Evolutionary conservation across 208 protist species (phyloP), one percentile per base, ranked within the genome.

Genomic region (Spongospora subterranea): DNA sequence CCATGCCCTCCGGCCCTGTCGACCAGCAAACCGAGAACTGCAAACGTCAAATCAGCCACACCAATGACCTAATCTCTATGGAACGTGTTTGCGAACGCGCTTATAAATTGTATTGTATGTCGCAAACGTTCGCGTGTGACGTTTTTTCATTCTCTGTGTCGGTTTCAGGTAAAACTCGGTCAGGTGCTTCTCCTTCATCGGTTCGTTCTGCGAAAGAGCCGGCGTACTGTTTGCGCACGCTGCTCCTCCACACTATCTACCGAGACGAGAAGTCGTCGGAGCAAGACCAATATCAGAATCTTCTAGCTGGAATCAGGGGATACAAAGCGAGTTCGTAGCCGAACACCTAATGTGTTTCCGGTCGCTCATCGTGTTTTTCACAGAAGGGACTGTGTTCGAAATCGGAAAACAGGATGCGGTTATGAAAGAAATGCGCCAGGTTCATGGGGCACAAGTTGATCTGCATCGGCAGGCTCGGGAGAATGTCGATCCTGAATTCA

Each of bases 31-130:
- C 20, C 90, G 82, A 76, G 0, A n/a, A 0, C 88, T 88, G 46
- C 88, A 0, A 40, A 45, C 46, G 76, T 39, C n/a, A 0, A 77
- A 20, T 60, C 60, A 50, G n/a, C 24, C 77, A 32, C 90, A 0
- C 50, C 41, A 50, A n/a, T 88, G 46, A 89, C 90, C 82, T 92
- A 88, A n/a, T 13, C 29, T 0, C 46, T 93, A 46, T 92, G 89
- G 38, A 77, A 46, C 11, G 32, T 0, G 29, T 32, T 88, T 45
- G 50, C 89, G 39, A 29, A 38, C 32, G 0, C 0, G 29, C 64
- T 35, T 82, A 41, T 35, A 20, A 32, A 0, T 0, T 0, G 0
- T 20, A 13, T 43, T 13, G 77, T 66, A 54, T 17, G 88, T 92
- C 13, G 38, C 90, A 29, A 13, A 91, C 0, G 32, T 88, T 24